phyloP scores from a whole-genome alignment of 306 rosid species.

The Prunus davidiana region DNA sequence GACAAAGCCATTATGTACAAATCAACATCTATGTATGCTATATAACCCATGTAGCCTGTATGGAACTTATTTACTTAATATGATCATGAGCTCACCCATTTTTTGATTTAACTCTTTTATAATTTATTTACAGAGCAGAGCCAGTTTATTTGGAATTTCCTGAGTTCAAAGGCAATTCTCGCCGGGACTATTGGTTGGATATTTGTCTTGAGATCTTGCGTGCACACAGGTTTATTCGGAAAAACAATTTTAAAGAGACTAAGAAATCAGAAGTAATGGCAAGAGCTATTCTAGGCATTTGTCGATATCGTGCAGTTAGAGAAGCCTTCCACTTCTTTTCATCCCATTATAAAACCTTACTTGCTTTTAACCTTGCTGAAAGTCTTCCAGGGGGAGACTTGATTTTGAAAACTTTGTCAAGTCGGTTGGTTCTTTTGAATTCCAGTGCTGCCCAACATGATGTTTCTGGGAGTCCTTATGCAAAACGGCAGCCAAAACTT shows the following conservation, averaged over 20 bases:
- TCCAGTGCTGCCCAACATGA: constrained; percentile 38
- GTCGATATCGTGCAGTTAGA: constrained; percentile 70
- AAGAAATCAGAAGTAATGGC: constrained; percentile 75
- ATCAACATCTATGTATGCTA: constrained; percentile 75
- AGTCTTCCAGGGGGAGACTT: constrained; percentile 85
- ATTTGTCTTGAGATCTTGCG: constrained; percentile 75
- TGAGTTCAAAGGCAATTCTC: constrained; percentile 80
- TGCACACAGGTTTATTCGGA: constrained; percentile 65
- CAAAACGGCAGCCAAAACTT: constrained; percentile 41
- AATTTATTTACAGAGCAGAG: constrained; percentile 64
- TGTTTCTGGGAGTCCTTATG: constrained; percentile 43
- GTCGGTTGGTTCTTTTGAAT: constrained; percentile 47
- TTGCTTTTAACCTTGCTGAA: constrained; percentile 84
- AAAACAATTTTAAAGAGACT: constrained; percentile 51
- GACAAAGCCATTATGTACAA: constrained; percentile 95
- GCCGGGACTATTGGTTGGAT: constrained; percentile 93
- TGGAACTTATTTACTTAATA: constrained; percentile 4
- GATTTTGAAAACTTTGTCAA: constrained; percentile 69
- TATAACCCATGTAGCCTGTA: neutral
- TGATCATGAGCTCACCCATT: constrained; percentile 10
- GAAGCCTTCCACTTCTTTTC: constrained; percentile 66
- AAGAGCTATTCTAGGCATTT: constrained; percentile 69
- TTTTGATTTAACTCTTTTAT: constrained; percentile 28
- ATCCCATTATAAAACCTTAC: constrained; percentile 70
- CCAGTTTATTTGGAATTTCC: constrained; percentile 92